Conservation (phyloP, 306 rosid genomes). For the Begonia fuchsioides region DNA sequence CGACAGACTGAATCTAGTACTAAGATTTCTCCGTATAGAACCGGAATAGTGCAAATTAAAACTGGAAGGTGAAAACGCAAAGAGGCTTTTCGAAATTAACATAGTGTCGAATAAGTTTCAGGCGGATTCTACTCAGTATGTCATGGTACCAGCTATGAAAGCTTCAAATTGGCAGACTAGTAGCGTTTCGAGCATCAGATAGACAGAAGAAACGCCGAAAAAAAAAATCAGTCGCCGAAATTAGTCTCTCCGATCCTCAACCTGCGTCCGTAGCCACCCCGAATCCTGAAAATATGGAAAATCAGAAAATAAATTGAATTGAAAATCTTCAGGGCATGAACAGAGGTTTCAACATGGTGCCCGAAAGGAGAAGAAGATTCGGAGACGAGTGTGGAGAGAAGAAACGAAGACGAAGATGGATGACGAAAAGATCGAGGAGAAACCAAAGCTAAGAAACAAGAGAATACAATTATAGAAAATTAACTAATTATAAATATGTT, state of each 20-base stretch:
- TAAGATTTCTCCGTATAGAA: background rate
- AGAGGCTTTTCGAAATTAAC: constrained; percentile 8
- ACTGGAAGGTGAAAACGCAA: background rate
- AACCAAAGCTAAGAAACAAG: no score
- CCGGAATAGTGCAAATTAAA: background rate
- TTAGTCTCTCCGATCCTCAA: no score
- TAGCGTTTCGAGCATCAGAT: background rate
- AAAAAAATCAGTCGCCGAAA: no score
- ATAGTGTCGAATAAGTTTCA: background rate
- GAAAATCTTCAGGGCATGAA: no score
- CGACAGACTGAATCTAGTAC: background rate
- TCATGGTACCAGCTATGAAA: background rate
- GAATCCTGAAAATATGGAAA: no score
- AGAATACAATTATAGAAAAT: no score
- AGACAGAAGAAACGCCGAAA: background rate
- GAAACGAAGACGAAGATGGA: background rate
- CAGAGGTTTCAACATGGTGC: no score
- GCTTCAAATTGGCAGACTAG: background rate
- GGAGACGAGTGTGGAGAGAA: background rate
- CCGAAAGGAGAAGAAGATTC: background rate
- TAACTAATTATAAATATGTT: no score
- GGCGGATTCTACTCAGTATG: background rate
- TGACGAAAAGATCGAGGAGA: no score
- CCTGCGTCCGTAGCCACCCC: no score
- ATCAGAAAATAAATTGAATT: no score